These are phyloP conservation scores for Debaryomyces singareniensis DNA, from an alignment of 1,139 yeast species.

Conservation along the genomic window DNA sequence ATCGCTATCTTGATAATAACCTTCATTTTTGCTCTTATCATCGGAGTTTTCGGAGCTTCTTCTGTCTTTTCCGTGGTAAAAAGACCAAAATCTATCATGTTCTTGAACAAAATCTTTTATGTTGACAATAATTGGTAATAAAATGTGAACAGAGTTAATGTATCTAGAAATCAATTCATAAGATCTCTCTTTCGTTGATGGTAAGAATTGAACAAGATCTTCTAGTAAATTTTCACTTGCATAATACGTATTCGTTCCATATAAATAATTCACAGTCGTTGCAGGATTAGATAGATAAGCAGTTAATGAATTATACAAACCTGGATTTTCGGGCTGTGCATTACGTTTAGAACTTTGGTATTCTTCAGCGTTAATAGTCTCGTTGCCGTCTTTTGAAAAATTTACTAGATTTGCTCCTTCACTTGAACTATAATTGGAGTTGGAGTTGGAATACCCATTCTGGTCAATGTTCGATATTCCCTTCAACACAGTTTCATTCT, in stretches of 20 bases:
- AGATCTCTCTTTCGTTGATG: conserved; percentile 38
- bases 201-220: conserved; percentile 28
- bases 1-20: conserved; percentile 10
- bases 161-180: conserved; percentile 44
- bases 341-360: not conserved
- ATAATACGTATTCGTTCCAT: conserved; percentile 39
- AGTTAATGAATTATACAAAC: conserved; percentile 19
- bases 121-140: conserved; percentile 44
- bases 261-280: conserved; percentile 34
- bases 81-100: conserved; percentile 45
- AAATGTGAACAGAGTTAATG: conserved; percentile 45
- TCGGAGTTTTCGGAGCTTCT: conserved; percentile 6
- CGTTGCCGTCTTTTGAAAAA: not conserved
- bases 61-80: conserved; percentile 1
- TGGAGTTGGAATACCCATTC: not conserved
- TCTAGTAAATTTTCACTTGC: conserved; percentile 31
- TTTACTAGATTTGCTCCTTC: too few relatives aligned
- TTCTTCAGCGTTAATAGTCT: not conserved
- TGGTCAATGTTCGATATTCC: not conserved
- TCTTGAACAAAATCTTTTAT: conserved; percentile 37
- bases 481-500: too few relatives aligned
- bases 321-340: conserved; percentile 15
- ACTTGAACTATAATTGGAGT: not conserved
- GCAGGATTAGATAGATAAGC: conserved; percentile 32
- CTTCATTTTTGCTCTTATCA: conserved; percentile 5